Conservation (phyloP, 2,329 filamentous ascomycete species). For the Nothomitra cinnamomea region DNA sequence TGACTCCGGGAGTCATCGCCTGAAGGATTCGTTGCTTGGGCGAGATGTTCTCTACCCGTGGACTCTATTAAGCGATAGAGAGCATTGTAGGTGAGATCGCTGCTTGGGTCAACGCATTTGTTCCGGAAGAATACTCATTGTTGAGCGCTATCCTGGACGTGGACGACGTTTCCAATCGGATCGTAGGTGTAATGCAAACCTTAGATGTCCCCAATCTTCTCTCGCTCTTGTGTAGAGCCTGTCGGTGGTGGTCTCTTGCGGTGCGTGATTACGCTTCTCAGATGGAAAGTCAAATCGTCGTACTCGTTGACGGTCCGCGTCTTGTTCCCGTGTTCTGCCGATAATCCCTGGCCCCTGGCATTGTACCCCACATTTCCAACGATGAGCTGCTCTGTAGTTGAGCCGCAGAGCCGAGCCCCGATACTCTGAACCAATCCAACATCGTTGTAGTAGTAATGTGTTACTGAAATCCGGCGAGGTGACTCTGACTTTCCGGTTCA, state of each 20-base stretch:
- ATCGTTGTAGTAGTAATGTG: neutral
- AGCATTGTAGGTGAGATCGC: slow-evolving; percentile 11
- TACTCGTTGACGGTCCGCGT: neutral
- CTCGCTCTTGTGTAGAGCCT: neutral
- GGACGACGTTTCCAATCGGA: slow-evolving; percentile 1
- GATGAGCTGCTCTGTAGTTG: neutral
- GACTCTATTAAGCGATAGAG: slow-evolving; percentile 11
- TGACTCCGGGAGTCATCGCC: neutral
- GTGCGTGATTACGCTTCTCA: neutral
- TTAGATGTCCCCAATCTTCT: neutral
- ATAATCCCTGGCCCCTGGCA: neutral
- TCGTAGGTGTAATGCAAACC: slow-evolving; percentile 8
- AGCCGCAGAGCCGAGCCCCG: neutral
- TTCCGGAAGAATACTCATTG: neutral
- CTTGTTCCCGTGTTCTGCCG: neutral
- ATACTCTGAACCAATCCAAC: neutral
- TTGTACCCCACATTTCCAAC: neutral
- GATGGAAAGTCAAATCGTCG: neutral
- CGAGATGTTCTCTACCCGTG: slow-evolving; percentile 12
- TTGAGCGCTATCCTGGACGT: neutral
- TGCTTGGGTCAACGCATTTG: slow-evolving; percentile 2
- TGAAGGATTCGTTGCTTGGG: neutral
- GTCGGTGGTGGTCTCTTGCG: neutral
- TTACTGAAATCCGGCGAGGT: neutral
- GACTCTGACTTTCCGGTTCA: neutral